Conservation (phyloP, 2,329 filamentous ascomycete species). For the Ceratocystis lukuohia region DNA sequence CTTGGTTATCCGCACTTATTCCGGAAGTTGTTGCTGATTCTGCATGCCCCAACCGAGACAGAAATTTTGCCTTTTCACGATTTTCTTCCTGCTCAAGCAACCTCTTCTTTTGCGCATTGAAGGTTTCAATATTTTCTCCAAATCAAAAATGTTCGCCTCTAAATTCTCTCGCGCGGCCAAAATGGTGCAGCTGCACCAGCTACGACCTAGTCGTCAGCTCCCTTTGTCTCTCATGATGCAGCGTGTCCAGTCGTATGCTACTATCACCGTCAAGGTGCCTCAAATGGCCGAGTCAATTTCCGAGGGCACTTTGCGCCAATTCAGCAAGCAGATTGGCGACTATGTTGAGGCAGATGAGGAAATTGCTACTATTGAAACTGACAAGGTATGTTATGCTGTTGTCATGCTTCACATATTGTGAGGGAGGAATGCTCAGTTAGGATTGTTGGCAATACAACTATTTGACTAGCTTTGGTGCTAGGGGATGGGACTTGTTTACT, state of each 20-base stretch:
- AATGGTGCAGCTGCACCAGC: constrained; percentile 32
- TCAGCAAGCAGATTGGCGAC: constrained; percentile 83
- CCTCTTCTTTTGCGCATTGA: neutral
- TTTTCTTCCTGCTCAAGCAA: neutral
- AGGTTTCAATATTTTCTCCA: neutral
- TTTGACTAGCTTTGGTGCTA: neutral
- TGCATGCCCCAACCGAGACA: constrained; percentile 14
- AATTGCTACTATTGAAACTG: constrained; percentile 96
- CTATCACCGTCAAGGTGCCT: constrained; percentile 81
- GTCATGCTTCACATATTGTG: neutral
- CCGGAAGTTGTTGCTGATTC: constrained; percentile 9
- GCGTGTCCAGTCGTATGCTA: constrained; percentile 52
- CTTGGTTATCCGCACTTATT: constrained; percentile 6
- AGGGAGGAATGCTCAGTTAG: no score
- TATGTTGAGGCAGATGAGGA: constrained; percentile 93
- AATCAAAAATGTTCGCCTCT: constrained; percentile 31
- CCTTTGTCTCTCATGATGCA: constrained; percentile 40
- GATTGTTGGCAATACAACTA: no score
- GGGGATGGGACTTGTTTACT: neutral
- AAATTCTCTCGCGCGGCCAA: constrained; percentile 32
- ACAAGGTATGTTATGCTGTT: constrained; percentile 54
- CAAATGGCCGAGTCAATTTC: constrained; percentile 98
- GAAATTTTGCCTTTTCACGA: constrained; percentile 9
- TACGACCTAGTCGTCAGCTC: constrained; percentile 26
- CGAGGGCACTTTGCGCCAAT: constrained; percentile 92